Base-by-base conservation (phyloP, 1,139 yeast species). In the Geotrichum citri-aurantii region DNA sequence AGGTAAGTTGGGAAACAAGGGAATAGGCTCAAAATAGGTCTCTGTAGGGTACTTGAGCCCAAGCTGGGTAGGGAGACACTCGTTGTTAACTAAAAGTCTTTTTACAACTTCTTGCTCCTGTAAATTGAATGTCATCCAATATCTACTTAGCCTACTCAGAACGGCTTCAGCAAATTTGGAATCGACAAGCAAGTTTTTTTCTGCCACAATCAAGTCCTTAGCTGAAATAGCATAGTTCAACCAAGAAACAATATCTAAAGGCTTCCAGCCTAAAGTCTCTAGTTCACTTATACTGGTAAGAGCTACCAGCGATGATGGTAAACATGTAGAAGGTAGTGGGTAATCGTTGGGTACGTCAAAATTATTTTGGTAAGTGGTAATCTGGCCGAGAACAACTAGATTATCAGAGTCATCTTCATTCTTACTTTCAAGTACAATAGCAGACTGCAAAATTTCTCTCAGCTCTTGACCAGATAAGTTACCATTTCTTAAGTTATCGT, bases 1-100 rank as follows among this genome's bases (percentile, higher is more conserved):
- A 0, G 79, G 78, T 19, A 75, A 61, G 55, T 73, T 66, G 0
- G 78, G 77, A 60, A 76, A 75, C 54, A 75, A 64, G 12, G 70
- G 68, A 23, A 75, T 72, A 14, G 65, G 65, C 44, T 63, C 65
- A 23, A 75, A 55, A 56, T 75, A 76, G 1, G 76, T 62, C 49
- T 75, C 74, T 1, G 62, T 46, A 0, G 79, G 78, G 23, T 48
- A 37, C 53, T 69, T 70, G 71, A 74, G 69, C 1, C 79, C 79
- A 23, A 68, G 65, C 48, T 73, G 73, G 4, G 78, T 75, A 1
- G 79, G 77, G 23, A 75, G 69, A 54, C 77, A 73, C 6, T 69
- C 65, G 5, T 64, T 61, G 3, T 60, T 50, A 8, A 60, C 51
- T 42, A 76, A 60, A n/a, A 65, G 49, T 5, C 58, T 52, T 19